Base-by-base conservation (phyloP, 106 monocot species). In the Hemerocallis citrina region DNA sequence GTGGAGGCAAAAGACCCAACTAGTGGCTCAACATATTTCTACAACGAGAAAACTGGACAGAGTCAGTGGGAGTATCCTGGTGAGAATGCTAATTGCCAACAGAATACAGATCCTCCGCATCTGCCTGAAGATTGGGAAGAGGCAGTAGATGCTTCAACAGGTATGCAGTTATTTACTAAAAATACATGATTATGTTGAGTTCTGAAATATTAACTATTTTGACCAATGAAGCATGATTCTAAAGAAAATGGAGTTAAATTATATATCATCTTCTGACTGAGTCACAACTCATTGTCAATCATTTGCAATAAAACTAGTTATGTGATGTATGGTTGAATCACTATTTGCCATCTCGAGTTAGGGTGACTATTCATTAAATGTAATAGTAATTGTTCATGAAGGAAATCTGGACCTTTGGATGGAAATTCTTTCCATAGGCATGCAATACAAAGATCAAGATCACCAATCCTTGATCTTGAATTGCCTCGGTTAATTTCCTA, bases 121-220 rank as follows among this genome's bases (percentile, higher is more conserved):
- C 61, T 93, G 41, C 85, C 92, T 46, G 45, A 68, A 43, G 81
- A 79, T 76, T 93, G 92, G 92, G 73, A 71, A 68, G 92, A 93
- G 65, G 76, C 85, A 43, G 5, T 71, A 35, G 92, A 93, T 85
- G 59, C 41, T 70, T 79, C 80, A 65, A 84, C 88, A 73, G 92
- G 92, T 88, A 66, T 35, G 22, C 39, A 25, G 20, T n/a, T 28
- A 41, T 61, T 25, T 28, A 28, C 27, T n/a, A n/a, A 17, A 29
- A 61, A n/a, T n/a, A n/a, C n/a, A n/a, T n/a, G n/a, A n/a, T n/a
- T n/a, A n/a, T n/a, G n/a, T n/a, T n/a, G n/a, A n/a, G n/a, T n/a
- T n/a, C n/a, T n/a, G n/a, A n/a, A n/a, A n/a, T n/a, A n/a, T n/a
- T n/a, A n/a, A n/a, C n/a, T n/a, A n/a, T n/a, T n/a, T n/a, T n/a